Percentiles rank a stretch among this genome's conserved stretches.
These are phyloP conservation scores for Nakazawaea anatomiae DNA, from an alignment of 805 yeast genomes.

Conservation along the genomic window DNA sequence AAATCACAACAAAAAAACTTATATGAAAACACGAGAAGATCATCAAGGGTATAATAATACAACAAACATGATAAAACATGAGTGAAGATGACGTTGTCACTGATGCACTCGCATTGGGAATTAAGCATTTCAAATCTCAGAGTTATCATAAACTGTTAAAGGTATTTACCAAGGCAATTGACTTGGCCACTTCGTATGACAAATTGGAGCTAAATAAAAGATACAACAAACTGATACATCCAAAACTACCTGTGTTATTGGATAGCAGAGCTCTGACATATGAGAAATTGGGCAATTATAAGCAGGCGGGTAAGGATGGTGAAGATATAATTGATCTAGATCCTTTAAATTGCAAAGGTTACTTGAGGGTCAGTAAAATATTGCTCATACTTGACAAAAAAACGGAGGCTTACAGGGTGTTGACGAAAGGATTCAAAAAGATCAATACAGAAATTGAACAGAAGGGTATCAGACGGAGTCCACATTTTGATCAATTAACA, in stretches of 20 bases:
- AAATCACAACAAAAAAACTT: neutral
- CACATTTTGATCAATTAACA: constrained; percentile 24
- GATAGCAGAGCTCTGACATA: constrained; percentile 47
- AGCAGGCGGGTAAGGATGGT: constrained; percentile 33
- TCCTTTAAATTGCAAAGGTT: constrained; percentile 44
- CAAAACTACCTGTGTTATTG: constrained; percentile 12
- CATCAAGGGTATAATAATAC: neutral
- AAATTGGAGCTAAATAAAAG: neutral
- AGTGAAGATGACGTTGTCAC: constrained; percentile 2
- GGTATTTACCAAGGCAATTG: constrained; percentile 7
- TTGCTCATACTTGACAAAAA: constrained; percentile 19
- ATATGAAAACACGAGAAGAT: neutral
- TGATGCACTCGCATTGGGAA: constrained; percentile 5
- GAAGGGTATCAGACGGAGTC: constrained; percentile 25
- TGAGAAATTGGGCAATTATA: constrained; percentile 31
- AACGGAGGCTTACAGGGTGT: constrained; percentile 28
- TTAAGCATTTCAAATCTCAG: constrained; percentile 3
- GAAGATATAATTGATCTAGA: constrained; percentile 27
- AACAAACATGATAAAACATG: neutral
- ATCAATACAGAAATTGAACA: constrained; percentile 27
- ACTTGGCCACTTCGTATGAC: constrained; percentile 1
- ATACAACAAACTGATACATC: neutral
- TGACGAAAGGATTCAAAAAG: constrained; percentile 31
- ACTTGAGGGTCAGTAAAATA: constrained; percentile 37
- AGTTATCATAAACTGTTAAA: constrained; percentile 7